Conservation (phyloP, 208 protist species). For the Trypanosoma boissoni region DNA sequence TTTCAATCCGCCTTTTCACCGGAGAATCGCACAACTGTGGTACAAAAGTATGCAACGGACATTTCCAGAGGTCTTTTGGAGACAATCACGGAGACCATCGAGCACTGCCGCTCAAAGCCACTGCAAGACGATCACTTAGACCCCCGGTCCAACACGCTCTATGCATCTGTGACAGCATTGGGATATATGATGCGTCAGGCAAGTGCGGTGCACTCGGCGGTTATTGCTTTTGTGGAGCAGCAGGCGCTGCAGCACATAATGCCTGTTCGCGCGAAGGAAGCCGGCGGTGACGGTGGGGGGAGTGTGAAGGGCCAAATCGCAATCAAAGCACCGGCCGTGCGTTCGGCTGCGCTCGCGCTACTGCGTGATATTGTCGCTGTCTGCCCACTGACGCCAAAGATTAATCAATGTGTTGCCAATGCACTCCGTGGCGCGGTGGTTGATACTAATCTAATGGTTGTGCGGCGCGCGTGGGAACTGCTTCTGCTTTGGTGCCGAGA, state of each 20-base stretch:
- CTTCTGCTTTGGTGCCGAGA: constrained; percentile 73
- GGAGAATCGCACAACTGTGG: constrained; percentile 57
- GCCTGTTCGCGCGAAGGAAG: constrained; percentile 15
- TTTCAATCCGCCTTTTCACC: constrained; percentile 59
- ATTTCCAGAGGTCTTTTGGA: constrained; percentile 47
- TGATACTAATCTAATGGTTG: constrained; percentile 46
- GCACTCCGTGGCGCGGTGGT: constrained; percentile 48
- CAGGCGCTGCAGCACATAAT: constrained; percentile 38
- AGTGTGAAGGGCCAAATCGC: constrained; percentile 33
- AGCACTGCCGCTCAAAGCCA: constrained; percentile 30
- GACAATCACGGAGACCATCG: constrained; percentile 35
- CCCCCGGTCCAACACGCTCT: constrained; percentile 55
- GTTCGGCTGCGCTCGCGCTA: constrained; percentile 68
- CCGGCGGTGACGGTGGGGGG: neutral
- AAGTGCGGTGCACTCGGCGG: constrained; percentile 42
- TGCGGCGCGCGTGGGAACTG: constrained; percentile 73
- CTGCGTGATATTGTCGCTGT: constrained; percentile 69
- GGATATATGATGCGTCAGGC: constrained; percentile 81
- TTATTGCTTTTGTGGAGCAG: constrained; percentile 61
- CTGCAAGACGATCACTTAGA: constrained; percentile 75
- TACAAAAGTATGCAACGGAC: constrained; percentile 54
- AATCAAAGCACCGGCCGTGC: constrained; percentile 58
- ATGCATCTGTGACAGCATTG: constrained; percentile 58
- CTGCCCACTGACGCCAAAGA: constrained; percentile 46
- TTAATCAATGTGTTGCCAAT: constrained; percentile 53